These are phyloP conservation scores for Saturnispora zaruensis DNA, from an alignment of 805 yeast genomes.

Conservation along the genomic window DNA sequence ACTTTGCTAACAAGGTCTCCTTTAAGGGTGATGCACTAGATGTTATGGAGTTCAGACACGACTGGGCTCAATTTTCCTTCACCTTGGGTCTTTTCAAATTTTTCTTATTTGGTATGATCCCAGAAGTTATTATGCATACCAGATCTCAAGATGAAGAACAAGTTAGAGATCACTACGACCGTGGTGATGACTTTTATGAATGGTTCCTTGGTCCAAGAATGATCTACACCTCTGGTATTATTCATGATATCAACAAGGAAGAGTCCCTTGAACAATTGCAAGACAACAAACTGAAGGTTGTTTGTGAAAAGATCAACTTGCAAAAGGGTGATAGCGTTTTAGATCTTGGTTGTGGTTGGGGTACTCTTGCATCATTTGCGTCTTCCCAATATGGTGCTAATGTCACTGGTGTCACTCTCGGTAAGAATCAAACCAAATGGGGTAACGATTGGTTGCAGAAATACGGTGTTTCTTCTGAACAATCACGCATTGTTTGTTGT, in stretches of 20 bases:
- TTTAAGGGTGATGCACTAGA: conserved; percentile 86
- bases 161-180: conserved; percentile 90
- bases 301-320: conserved; percentile 77
- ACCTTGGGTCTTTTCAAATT: conserved; percentile 68
- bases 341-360: conserved; percentile 96
- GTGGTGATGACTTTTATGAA: conserved; percentile 91
- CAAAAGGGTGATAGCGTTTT: conserved; percentile 64
- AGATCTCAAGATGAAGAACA: conserved; percentile 94
- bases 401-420: conserved; percentile 85
- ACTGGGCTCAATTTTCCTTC: conserved; percentile 80
- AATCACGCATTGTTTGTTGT: conserved; percentile 68
- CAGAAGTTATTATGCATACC: conserved; percentile 87
- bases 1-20: conserved; percentile 72
- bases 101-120: conserved; percentile 81
- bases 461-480: conserved; percentile 61
- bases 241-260: conserved; percentile 58
- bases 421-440: conserved; percentile 85
- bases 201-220: conserved; percentile 94
- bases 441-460: conserved; percentile 63
- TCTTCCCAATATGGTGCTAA: conserved; percentile 75
- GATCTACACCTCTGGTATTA: conserved; percentile 85
- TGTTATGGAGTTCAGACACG: conserved; percentile 78
- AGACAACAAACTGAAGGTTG: conserved; percentile 82
- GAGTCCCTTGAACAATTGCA: conserved; percentile 76
- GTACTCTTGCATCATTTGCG: conserved; percentile 79